Conservation (phyloP, 2,329 filamentous ascomycete genomes). For the Cytospora leucostoma region DNA sequence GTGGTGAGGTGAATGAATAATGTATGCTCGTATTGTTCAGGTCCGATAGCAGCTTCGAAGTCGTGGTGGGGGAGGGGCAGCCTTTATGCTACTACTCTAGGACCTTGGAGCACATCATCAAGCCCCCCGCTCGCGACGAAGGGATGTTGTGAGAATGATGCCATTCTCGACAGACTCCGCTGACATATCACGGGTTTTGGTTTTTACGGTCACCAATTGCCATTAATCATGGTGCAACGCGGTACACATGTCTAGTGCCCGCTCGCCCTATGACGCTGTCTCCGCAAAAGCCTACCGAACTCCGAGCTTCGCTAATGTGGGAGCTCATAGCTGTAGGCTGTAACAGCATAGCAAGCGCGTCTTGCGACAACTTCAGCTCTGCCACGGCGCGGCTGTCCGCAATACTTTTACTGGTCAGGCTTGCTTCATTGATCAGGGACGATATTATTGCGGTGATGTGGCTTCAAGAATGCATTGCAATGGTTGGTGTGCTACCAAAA, state of each 20-base stretch:
- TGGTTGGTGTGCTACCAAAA: no score
- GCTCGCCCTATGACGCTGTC: slow-evolving; percentile 10
- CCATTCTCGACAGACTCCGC: slow-evolving; percentile 21
- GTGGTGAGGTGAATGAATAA: not conserved
- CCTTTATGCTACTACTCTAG: not conserved
- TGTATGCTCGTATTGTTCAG: not conserved
- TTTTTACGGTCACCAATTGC: slow-evolving; percentile 8
- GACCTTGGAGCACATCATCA: not conserved
- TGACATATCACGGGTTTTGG: slow-evolving; percentile 14
- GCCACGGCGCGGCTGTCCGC: no score
- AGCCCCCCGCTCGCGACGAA: slow-evolving; percentile 6
- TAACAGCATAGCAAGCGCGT: no score
- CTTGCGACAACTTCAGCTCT: no score
- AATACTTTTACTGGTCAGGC: no score
- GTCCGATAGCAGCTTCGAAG: not conserved
- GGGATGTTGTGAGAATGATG: slow-evolving; percentile 12
- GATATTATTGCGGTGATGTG: no score
- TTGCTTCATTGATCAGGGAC: not conserved
- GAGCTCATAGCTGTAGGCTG: no score
- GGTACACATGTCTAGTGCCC: not conserved
- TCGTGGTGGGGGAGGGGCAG: slow-evolving; percentile 8
- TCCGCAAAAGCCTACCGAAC: not conserved
- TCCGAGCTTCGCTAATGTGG: no score
- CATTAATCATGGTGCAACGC: slow-evolving; percentile 15
- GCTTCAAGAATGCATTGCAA: no score